phyloP scores from a whole-genome alignment of 306 rosid genomes.

The Acacia crassicarpa region DNA sequence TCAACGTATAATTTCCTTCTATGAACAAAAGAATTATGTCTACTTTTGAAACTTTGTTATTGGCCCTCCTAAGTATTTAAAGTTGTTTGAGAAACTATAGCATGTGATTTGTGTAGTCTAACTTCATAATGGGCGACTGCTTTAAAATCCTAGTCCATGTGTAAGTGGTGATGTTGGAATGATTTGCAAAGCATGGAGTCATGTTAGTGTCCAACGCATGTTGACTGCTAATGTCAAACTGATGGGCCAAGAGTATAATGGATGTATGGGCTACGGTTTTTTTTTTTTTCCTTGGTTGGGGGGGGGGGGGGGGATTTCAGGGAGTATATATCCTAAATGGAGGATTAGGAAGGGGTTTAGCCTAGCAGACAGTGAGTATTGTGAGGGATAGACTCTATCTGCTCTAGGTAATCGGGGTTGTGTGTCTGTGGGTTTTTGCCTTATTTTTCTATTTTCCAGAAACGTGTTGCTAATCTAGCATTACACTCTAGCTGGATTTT shows the following conservation, averaged over 20 bases:
- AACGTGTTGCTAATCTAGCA: background rate
- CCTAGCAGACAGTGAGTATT: background rate
- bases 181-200: background rate
- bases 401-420: background rate
- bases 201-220: background rate
- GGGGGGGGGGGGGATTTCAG: no score
- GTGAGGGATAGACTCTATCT: background rate
- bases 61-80: background rate
- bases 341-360: background rate
- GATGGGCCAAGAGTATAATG: no score
- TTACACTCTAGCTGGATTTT: background rate
- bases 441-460: background rate
- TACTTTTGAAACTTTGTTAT: slow-evolving; percentile 6
- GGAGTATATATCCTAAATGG: background rate
- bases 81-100: background rate
- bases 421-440: background rate
- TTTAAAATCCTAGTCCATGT: background rate
- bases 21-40: slow-evolving; percentile 16
- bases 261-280: no score
- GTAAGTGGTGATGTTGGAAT: background rate
- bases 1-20: background rate
- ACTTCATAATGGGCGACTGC: background rate
- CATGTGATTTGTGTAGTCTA: background rate
- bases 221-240: background rate
- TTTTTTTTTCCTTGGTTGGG: no score